Evolutionary conservation across 768 basidiomycete species (phyloP).

Genomic region (Tephrocybe rancida): DNA sequence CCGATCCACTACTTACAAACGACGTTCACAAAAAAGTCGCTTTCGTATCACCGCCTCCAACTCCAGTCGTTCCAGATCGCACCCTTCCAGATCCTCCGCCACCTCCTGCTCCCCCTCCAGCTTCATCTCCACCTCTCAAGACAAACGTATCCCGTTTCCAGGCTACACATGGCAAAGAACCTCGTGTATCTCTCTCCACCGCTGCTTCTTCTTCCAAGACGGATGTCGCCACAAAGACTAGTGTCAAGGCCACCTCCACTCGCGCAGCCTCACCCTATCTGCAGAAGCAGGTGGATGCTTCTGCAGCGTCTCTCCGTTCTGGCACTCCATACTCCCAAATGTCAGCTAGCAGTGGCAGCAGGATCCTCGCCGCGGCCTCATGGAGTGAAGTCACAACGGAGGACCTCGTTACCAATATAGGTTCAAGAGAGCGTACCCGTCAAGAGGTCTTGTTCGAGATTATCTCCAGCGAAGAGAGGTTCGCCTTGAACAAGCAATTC

Average conservation of each 20-base stretch:
- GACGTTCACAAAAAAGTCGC: conserved; percentile 86
- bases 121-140: conserved; percentile 45
- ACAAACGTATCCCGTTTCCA: conserved; percentile 80
- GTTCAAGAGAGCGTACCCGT: conserved; percentile 91
- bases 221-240: conserved; percentile 50
- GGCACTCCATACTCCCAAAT: conserved; percentile 82
- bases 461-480: conserved; percentile 95
- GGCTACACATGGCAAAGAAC: conserved; percentile 69
- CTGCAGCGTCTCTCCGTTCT: conserved; percentile 74
- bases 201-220: conserved; percentile 67
- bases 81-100: conserved; percentile 44
- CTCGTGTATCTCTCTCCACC: conserved; percentile 66
- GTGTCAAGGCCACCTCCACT: conserved; percentile 57
- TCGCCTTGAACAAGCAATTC: conserved; percentile 4
- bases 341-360: conserved; percentile 65
- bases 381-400: conserved; percentile 97
- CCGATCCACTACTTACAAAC: conserved; percentile 1
- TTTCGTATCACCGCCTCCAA: conserved; percentile 81
- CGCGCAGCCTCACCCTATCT: conserved; percentile 67
- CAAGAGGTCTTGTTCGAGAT: conserved; percentile 98
- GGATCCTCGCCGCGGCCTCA: conserved; percentile 75
- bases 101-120: conserved; percentile 25
- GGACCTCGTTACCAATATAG: conserved; percentile 90
- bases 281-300: conserved; percentile 44
- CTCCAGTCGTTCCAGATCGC: conserved; percentile 59